phyloP scores from a whole-genome alignment of 2,329 filamentous ascomycete species.

The Pezicula rhizophila region DNA sequence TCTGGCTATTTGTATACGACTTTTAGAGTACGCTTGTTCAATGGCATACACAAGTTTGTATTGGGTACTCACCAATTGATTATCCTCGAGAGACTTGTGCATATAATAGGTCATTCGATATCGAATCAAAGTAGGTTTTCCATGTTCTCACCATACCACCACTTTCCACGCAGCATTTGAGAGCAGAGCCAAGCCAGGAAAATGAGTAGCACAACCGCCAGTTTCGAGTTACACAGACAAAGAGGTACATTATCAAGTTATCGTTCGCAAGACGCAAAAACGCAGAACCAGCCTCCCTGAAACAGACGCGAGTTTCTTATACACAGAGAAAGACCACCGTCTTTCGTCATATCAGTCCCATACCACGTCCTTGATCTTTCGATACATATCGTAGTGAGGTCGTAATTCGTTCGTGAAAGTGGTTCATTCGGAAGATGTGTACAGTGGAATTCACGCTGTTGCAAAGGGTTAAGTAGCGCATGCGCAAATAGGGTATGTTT shows the following conservation, averaged over 20 bases:
- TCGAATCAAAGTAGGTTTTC: too few species aligned
- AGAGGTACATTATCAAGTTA: conserved; percentile 4
- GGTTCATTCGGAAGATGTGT: neutral
- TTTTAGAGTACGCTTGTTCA: too few species aligned
- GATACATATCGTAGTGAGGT: neutral
- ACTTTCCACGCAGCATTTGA: too few species aligned
- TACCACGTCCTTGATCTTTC: neutral
- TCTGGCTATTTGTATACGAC: too few species aligned
- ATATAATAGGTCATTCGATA: too few species aligned
- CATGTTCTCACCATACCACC: too few species aligned
- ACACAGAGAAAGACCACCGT: conserved; percentile 1
- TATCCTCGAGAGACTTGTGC: too few species aligned
- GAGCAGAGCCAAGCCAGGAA: neutral
- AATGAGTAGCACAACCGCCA: neutral
- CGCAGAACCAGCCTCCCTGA: neutral
- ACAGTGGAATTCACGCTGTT: neutral
- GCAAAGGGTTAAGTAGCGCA: neutral
- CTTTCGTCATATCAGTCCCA: neutral
- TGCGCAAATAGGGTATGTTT: conserved; percentile 3
- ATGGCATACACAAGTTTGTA: too few species aligned
- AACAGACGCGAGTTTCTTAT: neutral
- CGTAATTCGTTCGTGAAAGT: neutral
- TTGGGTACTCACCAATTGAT: too few species aligned
- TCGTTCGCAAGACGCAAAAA: conserved; percentile 1
- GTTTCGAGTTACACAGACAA: conserved; percentile 2